Evolutionary conservation across 768 basidiomycete genomes (phyloP), one percentile per base, ranked within the genome.

Genomic region (Macrolepiota fuliginosa): DNA sequence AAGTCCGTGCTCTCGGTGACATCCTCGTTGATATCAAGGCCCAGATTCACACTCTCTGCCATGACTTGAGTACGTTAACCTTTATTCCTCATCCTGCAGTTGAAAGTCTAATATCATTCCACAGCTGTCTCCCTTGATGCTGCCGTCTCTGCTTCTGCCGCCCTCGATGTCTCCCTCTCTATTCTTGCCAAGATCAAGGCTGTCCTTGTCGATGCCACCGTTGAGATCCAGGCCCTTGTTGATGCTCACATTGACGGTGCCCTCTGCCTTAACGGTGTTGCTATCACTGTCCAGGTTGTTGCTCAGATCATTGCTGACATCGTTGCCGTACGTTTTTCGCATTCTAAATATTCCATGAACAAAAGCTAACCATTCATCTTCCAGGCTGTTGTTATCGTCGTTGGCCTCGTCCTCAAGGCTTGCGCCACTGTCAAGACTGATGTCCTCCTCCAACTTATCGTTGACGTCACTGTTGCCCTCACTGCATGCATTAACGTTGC

Each of bases 151-250:
- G 54, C 17, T 27, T 37, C 39, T 9, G 32, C 32, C 22, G 56
- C 56, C 4, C 59, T 66, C 29, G 53, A 67, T n/a, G 60, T 65
- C 15, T 29, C 68, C 12, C 15, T 63, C 24, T 40, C 63, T 19
- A 59, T 68, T 37, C 53, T 68, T 27, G 55, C 49, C 0, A 54
- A 68, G 15, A 63, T 69, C 32, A n/a, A 63, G 49, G 40, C 5
- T 19, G 22, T 61, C 36, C 32, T 70, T 15, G 17, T 22, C 32
- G 49, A 19, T 4, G 67, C 63, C 35, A 42, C 62, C 25, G 56
- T 9, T 12, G 52, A 56, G 17, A 58, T 69, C 22, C 54, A 70
- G 54, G 59, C 62, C 25, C 53, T 70, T 46, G 50, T 62, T 47
- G 61, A 61, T 2, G 54, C 42, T 15, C 47, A 65, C 15, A 17